Conservation (phyloP, 2,329 filamentous ascomycete species). For the Coniella lustricola region DNA sequence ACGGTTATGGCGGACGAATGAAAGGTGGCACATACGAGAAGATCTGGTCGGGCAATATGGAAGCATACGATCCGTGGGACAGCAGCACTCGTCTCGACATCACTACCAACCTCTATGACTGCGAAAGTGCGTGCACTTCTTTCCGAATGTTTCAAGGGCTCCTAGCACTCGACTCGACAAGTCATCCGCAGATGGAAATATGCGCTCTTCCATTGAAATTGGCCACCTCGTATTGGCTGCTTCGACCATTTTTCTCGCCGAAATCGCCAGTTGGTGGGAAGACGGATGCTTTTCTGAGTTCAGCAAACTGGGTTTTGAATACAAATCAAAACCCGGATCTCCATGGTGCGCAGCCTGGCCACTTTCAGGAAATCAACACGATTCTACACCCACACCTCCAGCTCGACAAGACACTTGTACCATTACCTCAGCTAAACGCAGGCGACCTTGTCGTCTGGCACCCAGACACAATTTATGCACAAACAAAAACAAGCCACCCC, state of each 20-base stretch:
- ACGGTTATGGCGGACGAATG: conserved; percentile 46
- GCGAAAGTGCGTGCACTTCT: conserved; percentile 64
- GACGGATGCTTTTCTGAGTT: conserved; percentile 2
- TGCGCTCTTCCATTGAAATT: conserved; percentile 61
- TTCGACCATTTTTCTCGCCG: conserved; percentile 60
- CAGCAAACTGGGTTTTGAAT: conserved; percentile 10
- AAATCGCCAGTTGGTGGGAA: conserved; percentile 1
- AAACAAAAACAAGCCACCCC: conserved; percentile 26
- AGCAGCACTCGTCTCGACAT: conserved; percentile 56
- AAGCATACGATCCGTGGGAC: conserved; percentile 71
- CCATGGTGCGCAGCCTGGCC: conserved; percentile 64
- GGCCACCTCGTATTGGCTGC: conserved; percentile 69
- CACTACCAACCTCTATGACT: conserved; percentile 63
- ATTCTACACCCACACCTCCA: conserved; percentile 67
- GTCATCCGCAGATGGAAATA: conserved; percentile 60
- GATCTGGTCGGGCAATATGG: conserved; percentile 64
- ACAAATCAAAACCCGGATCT: conserved; percentile 41
- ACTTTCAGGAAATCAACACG: conserved; percentile 62
- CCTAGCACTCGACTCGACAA: conserved; percentile 60
- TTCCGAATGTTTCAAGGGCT: conserved; percentile 77
- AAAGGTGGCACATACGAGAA: conserved; percentile 51
- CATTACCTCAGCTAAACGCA: conserved; percentile 59
- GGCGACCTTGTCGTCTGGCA: conserved; percentile 76
- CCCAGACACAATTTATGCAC: conserved; percentile 62
- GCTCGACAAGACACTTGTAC: conserved; percentile 60